Percentiles rank a stretch among this genome's conserved stretches.
Evolutionary conservation across 306 rosid genomes (phyloP).

Genomic region (Dalbergia oliveri): DNA sequence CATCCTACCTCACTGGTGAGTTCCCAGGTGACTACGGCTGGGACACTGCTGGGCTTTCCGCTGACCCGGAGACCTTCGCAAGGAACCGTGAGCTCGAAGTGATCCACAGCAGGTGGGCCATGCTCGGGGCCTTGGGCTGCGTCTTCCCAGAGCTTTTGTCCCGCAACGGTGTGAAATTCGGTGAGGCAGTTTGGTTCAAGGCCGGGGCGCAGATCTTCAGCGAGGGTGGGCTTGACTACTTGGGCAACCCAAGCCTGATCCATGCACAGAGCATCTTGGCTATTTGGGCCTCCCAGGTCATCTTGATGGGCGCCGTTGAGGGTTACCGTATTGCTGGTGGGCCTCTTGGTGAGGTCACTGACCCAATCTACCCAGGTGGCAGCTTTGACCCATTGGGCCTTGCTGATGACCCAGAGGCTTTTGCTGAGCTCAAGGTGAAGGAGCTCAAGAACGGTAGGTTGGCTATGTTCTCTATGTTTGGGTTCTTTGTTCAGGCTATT

Average conservation of each 20-base stretch:
- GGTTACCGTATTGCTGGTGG: slow-evolving; percentile 93
- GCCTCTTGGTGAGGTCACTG: slow-evolving; percentile 83
- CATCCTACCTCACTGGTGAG: slow-evolving; percentile 75
- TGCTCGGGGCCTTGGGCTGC: slow-evolving; percentile 88
- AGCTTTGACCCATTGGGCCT: slow-evolving; percentile 98
- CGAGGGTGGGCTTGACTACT: slow-evolving; percentile 94
- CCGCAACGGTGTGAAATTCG: slow-evolving; percentile 87
- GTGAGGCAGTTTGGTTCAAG: slow-evolving; percentile 95
- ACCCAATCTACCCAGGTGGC: slow-evolving; percentile 96
- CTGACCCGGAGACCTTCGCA: slow-evolving; percentile 91
- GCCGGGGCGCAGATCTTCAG: slow-evolving; percentile 93
- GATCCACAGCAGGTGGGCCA: slow-evolving; percentile 90
- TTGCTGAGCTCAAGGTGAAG: slow-evolving; percentile 93
- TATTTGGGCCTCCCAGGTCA: slow-evolving; percentile 82
- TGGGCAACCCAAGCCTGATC: slow-evolving; percentile 92
- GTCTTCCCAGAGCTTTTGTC: slow-evolving; percentile 89
- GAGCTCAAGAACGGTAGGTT: slow-evolving; percentile 88
- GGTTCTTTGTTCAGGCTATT: slow-evolving; percentile 93
- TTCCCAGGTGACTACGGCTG: slow-evolving; percentile 92
- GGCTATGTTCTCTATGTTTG: slow-evolving; percentile 96
- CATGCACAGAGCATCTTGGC: slow-evolving; percentile 97
- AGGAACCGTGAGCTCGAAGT: slow-evolving; percentile 84
- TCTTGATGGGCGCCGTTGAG: slow-evolving; percentile 92
- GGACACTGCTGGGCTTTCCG: slow-evolving; percentile 95
- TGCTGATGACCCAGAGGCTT: slow-evolving; percentile 95